A percentile compares a stretch with the other conserved stretches of the same genome.
These are phyloP conservation scores for Choricystis sp. DNA, from an alignment of 139 green algal genomes.

Conservation along the genomic window DNA sequence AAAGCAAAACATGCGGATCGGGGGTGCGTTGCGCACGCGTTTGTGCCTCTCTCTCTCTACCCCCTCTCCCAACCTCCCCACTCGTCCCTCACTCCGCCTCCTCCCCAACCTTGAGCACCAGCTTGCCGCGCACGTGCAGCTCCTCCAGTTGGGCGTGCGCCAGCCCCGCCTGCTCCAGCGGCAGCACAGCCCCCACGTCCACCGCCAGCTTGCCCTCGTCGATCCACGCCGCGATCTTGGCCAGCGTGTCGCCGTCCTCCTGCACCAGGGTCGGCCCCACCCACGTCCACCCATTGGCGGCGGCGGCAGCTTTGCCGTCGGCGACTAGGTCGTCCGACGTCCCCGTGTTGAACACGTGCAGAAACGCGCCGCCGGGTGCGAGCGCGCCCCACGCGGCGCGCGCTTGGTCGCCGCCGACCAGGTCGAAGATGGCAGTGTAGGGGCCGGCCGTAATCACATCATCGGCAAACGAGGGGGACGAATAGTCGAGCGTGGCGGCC, in stretches of 20 bases:
- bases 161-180: conserved; percentile 9
- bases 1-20: too few relatives aligned
- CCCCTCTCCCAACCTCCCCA: background rate
- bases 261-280: conserved; percentile 6
- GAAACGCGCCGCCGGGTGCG: conserved; percentile 7
- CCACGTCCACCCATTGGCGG: background rate
- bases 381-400: conserved; percentile 3
- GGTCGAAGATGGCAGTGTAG: background rate
- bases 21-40: too few relatives aligned
- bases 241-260: conserved; percentile 9
- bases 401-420: conserved; percentile 1
- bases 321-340: background rate
- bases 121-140: conserved; percentile 19
- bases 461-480: background rate
- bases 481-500: conserved; percentile 9
- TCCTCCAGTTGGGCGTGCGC: conserved; percentile 12
- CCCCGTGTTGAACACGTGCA: conserved; percentile 6
- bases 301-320: conserved; percentile 1
- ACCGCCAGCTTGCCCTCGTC: conserved; percentile 11
- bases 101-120: conserved; percentile 6
- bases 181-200: conserved; percentile 8
- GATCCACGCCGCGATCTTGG: conserved; percentile 12
- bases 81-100: background rate
- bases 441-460: background rate
- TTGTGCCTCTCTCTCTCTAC: too few relatives aligned